phyloP scores from a whole-genome alignment of 495 filamentous ascomycete species.

The Friedmanniomyces endolithicus region DNA sequence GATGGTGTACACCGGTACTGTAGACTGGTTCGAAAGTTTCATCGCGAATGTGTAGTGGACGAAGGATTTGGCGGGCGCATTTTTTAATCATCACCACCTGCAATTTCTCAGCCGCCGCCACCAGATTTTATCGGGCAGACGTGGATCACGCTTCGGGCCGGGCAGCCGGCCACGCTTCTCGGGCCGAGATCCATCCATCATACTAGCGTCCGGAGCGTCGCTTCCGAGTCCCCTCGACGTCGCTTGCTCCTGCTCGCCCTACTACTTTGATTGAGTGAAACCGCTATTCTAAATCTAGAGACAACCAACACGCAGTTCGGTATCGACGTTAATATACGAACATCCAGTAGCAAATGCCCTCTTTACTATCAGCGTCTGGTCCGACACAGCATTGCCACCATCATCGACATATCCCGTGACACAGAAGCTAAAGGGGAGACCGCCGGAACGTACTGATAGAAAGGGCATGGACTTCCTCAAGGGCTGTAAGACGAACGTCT shows the following conservation, averaged over 20 bases:
- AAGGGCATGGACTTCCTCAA: conserved; percentile 29
- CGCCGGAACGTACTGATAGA: conserved; percentile 2
- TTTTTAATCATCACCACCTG: too few species aligned
- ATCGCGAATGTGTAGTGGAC: conserved; percentile 34
- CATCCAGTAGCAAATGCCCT: neutral
- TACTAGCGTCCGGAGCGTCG: too few species aligned
- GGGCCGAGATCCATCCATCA: neutral
- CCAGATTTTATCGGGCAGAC: too few species aligned
- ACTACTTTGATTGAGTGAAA: too few species aligned
- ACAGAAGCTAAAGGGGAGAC: neutral
- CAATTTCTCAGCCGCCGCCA: too few species aligned
- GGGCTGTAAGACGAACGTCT: conserved; percentile 28
- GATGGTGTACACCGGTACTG: conserved; percentile 91
- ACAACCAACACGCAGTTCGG: too few species aligned
- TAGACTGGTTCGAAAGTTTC: conserved; percentile 79
- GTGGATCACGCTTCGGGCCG: too few species aligned
- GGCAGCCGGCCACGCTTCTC: neutral
- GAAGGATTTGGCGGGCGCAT: too few species aligned
- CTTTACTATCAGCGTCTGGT: neutral
- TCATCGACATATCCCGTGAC: conserved; percentile 28
- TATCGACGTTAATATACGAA: too few species aligned
- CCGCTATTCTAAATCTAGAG: too few species aligned
- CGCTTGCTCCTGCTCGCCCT: neutral
- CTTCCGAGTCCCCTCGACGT: too few species aligned
- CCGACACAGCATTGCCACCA: conserved; percentile 18